Evolutionary conservation across 148 eudicot species (phyloP), one percentile per base, ranked within the genome.

Genomic region (Nepenthes mirabilis): DNA sequence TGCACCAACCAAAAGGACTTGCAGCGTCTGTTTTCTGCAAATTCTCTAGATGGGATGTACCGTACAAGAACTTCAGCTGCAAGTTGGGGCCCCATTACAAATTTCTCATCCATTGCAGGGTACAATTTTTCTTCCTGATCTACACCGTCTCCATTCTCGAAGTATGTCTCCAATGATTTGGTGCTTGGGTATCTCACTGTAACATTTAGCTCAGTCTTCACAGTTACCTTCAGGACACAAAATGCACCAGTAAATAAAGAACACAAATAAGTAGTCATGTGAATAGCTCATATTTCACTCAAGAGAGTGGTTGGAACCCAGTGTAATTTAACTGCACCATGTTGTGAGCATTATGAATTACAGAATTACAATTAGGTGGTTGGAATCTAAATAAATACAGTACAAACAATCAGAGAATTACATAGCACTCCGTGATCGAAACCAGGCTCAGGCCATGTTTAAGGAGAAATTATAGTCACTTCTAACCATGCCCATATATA

Each of bases 121-220:
- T 62, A 81, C 37, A 62, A 47, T 33, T 55, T 37, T 43, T 51
- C 36, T 40, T 8, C 11, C 51, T 7, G 32, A 64, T 72, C 33
- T 33, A 60, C n/a, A 32, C 52, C 36, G 52, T 13, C 43, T 60
- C 13, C 4, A 9, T 52, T 34, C 68, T 61, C 56, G 61, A 75
- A 72, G 67, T 75, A 80, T n/a, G 57, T 60, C 43, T 57, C 57
- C 33, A 83, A 59, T 32, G 83, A 78, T 36, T 64, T 60, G 65
- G 54, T 56, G 69, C 83, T 79, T n/a, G 83, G 83, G 47, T 43
- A 79, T 68, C 80, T 74, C 57, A 82, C 74, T 1, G 83, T 55
- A 0, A 82, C 73, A 58, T 65, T 74, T 56, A 66, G 33, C 59
- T 71, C 79, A 1, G 87, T 79, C 67, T 69, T 76, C 73, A 72